Percentiles rank a stretch among this genome's conserved stretches.
Evolutionary conservation across 176 grass and related monocot genomes (phyloP).

Genomic region (Oryza australiensis): DNA sequence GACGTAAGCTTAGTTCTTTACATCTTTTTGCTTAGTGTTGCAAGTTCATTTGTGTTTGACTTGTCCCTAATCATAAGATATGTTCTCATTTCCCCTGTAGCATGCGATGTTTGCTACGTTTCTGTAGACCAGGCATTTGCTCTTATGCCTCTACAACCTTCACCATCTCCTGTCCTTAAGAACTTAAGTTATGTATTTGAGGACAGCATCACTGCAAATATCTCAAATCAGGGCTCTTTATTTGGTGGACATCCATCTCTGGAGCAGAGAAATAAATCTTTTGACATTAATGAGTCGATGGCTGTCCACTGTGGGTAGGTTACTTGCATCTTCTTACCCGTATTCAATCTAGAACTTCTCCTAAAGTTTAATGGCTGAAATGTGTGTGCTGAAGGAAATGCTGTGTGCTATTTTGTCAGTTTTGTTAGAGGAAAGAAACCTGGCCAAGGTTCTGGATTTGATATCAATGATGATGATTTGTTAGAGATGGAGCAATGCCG

Average conservation of each 20-base stretch:
- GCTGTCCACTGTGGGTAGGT: conserved; percentile 87
- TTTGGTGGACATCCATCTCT: conserved; percentile 91
- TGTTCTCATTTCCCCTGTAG: conserved; percentile 45
- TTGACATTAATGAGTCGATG: conserved; percentile 85
- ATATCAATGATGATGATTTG: conserved; percentile 81
- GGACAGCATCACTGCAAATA: conserved; percentile 53
- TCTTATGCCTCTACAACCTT: conserved; percentile 58
- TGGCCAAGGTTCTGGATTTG: conserved; percentile 77
- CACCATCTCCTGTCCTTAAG: conserved; percentile 64
- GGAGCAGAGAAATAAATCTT: conserved; percentile 77
- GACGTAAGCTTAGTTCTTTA: conserved; percentile 64
- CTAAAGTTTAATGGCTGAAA: not conserved
- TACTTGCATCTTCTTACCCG: conserved; percentile 17
- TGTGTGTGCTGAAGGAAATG: conserved; percentile 21
- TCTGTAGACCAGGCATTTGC: conserved; percentile 77
- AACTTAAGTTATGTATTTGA: conserved; percentile 70
- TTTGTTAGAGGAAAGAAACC: conserved; percentile 93
- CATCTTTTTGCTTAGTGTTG: not conserved
- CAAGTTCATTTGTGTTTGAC: not conserved
- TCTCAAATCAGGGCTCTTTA: conserved; percentile 61
- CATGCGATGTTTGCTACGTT: conserved; percentile 89
- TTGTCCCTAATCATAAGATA: conserved; percentile 4
- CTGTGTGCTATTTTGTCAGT: conserved; percentile 43
- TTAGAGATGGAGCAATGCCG: conserved; percentile 90
- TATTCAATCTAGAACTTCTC: not conserved